phyloP scores from a whole-genome alignment of 1,139 yeast species.

The Yamadazyma sp. region DNA sequence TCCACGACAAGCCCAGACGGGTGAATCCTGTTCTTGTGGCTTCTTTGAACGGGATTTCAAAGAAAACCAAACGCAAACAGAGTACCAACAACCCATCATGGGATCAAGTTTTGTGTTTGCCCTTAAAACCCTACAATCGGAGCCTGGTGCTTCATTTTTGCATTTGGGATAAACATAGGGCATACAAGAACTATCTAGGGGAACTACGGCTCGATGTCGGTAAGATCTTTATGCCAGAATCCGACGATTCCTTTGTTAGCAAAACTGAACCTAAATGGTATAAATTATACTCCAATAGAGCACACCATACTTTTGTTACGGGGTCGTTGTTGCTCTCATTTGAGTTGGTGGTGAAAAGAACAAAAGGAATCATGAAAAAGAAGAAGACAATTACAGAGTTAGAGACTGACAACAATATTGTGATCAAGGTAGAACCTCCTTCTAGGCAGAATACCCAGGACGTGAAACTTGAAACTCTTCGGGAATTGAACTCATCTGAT shows the following conservation, averaged over 20 bases:
- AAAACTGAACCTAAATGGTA: conserved; percentile 49
- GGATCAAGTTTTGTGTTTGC: conserved; percentile 39
- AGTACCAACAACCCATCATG: conserved; percentile 45
- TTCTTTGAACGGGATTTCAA: conserved; percentile 29
- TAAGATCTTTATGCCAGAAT: conserved; percentile 35
- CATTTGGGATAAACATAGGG: conserved; percentile 48
- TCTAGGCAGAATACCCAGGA: conserved; percentile 13
- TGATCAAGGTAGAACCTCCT: conserved; percentile 24
- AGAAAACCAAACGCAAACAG: conserved; percentile 34
- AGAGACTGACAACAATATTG: conserved; percentile 1
- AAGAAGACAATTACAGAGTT: conserved; percentile 8
- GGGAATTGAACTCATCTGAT: conserved; percentile 7
- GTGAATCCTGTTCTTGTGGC: conserved; percentile 40
- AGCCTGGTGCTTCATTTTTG: conserved; percentile 31
- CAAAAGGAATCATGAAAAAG: conserved; percentile 10
- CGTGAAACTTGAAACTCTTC: conserved; percentile 5
- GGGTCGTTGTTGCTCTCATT: conserved; percentile 58
- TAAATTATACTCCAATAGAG: conserved; percentile 46
- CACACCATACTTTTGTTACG: conserved; percentile 50
- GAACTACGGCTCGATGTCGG: conserved; percentile 49
- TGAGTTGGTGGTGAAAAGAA: conserved; percentile 33
- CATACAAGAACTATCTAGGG: conserved; percentile 54
- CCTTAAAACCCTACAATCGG: conserved; percentile 30
- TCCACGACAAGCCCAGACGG: conserved; percentile 9
- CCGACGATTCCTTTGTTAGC: conserved; percentile 17